These are phyloP conservation scores for Taiwanofungus camphoratus DNA, from an alignment of 1,284 basidiomycete species.

Conservation along the genomic window DNA sequence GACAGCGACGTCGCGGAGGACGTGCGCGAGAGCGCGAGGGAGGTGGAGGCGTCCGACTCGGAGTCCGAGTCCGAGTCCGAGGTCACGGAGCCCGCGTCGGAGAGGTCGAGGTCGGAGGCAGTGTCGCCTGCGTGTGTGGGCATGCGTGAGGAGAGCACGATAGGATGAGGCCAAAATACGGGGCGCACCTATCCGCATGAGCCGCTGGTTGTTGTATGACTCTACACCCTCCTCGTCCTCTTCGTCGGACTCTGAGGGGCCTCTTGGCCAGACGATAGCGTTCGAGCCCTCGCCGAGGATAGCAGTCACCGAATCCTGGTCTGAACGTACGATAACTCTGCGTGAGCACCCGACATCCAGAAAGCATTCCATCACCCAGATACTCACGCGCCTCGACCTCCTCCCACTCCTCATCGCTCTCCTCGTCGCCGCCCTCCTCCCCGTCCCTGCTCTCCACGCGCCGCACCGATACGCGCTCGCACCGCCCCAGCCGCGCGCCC, in stretches of 20 bases:
- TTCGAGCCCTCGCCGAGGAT: conserved; percentile 58
- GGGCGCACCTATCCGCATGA: conserved; percentile 62
- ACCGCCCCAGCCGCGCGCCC: conserved; percentile 61
- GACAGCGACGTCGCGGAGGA: conserved; percentile 39
- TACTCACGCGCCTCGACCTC: conserved; percentile 56
- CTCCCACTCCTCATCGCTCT: conserved; percentile 59
- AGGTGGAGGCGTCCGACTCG: conserved; percentile 28
- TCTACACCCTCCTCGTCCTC: conserved; percentile 57
- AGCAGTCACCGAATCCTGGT: conserved; percentile 40
- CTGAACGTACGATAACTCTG: conserved; percentile 12
- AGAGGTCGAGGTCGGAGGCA: conserved; percentile 51
- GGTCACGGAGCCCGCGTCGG: conserved; percentile 51
- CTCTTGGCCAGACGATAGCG: conserved; percentile 64
- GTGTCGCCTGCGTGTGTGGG: conserved; percentile 44
- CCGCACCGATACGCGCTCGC: conserved; percentile 63
- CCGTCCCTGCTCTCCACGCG: conserved; percentile 28
- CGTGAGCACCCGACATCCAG: neutral
- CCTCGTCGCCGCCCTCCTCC: conserved; percentile 30
- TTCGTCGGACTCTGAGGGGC: conserved; percentile 44
- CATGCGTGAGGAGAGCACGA: conserved; percentile 1
- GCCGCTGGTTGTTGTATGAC: conserved; percentile 55
- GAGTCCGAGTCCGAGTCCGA: conserved; percentile 30
- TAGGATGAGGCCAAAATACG: neutral
- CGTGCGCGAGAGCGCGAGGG: conserved; percentile 28
- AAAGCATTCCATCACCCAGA: neutral